Evolutionary conservation across 441 rosid genomes (phyloP).

Genomic region (Euphorbia schlechtendalii): DNA sequence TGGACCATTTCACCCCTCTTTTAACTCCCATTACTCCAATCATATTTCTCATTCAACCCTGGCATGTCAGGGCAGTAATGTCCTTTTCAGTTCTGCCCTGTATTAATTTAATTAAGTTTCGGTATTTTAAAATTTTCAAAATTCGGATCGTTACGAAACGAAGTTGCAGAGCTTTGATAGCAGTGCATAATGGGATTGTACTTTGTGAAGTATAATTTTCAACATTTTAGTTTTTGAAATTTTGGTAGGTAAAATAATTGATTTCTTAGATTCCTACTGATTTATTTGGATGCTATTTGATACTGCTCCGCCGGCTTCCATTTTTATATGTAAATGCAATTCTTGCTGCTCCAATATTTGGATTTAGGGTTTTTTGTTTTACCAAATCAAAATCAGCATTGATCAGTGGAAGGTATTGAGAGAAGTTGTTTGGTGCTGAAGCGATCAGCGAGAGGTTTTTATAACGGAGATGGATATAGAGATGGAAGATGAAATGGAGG

Average conservation of each 20-base stretch:
- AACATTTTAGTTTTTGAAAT: slow-evolving; percentile 18
- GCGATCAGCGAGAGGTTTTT: background rate
- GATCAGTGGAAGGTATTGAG: too few relatives aligned
- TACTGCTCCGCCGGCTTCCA: slow-evolving; percentile 10
- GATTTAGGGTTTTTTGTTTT: slow-evolving; percentile 8
- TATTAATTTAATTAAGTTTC: background rate
- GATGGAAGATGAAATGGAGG: slow-evolving; percentile 48
- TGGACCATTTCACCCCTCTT: slow-evolving; percentile 16
- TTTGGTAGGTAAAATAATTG: background rate
- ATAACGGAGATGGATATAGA: slow-evolving; percentile 33
- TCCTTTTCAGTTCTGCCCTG: background rate
- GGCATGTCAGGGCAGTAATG: slow-evolving; percentile 19
- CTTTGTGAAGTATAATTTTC: slow-evolving; percentile 11
- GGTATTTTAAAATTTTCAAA: slow-evolving; percentile 33
- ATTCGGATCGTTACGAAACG: slow-evolving; percentile 47
- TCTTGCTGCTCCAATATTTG: background rate
- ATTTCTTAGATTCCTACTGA: background rate
- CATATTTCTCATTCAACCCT: too few relatives aligned
- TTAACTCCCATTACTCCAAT: background rate
- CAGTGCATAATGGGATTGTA: slow-evolving; percentile 1
- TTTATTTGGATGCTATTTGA: slow-evolving; percentile 20
- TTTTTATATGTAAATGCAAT: background rate
- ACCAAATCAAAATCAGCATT: slow-evolving; percentile 14
- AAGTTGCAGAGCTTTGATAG: background rate
- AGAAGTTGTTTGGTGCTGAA: slow-evolving; percentile 8